Evolutionary conservation across 805 yeast species (phyloP), one percentile per base, ranked within the genome.

Genomic region (Maudiozyma serrabonitensis): DNA sequence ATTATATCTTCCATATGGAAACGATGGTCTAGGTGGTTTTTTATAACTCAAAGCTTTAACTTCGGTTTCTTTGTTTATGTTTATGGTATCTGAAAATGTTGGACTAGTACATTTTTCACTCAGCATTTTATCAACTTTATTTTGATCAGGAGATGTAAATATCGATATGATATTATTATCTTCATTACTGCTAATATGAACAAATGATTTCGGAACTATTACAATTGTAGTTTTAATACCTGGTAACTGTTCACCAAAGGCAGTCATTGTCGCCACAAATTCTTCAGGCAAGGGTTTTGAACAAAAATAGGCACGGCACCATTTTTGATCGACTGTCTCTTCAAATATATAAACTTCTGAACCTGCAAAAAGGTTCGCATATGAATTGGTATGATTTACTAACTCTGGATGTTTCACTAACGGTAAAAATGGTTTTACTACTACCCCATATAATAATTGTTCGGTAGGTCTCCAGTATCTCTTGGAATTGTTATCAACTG

Each of bases 281-380:
- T 82, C 87, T 32, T 79, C 74, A 0, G 91, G 91, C 48, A 80
- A 68, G 6, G 95, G 90, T 51, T 80, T 75, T 38, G 82, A 70
- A 35, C 84, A 69, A 4, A 79, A 73, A 63, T 88, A 87, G 12
- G 89, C 95, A 56, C 95, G 74, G 23, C 81, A 87, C 95, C 95
- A 88, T 53, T 75, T 75, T 19, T 73, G 72, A 46, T 63, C 62
- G 6, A 40, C 69, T 64, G 64, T 76, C 71, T 45, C 75, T 69
- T 87, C 95, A 60, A 87, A 84, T 18, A 86, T 69, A 62, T 76
- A 85, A 32, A 84, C 80, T 54, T 82, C 87, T 64, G 87, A 95
- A 35, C 95, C 95, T 19, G 82, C 82, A 59, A 79, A 82, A 43
- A 83, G 64, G 61, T 83, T 78, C 51, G 69, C 70, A 64, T 73